phyloP scores from a whole-genome alignment of 495 filamentous ascomycete species.

The Penicillium psychrofluorescens region DNA sequence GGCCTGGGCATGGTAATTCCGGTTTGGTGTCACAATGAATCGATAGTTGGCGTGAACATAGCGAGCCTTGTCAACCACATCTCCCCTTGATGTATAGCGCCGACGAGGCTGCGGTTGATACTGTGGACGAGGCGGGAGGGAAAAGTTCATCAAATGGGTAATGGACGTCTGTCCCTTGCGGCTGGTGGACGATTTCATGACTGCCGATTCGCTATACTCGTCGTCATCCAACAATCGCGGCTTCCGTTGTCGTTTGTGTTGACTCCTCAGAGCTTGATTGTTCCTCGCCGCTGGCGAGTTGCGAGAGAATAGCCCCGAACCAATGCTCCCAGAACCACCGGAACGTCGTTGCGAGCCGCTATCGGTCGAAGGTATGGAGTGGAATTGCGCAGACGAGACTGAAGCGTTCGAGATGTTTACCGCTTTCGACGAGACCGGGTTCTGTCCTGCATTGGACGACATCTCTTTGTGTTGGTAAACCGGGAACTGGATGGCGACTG shows the following conservation, averaged over 20 bases:
- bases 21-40: conserved; percentile 82
- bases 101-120: conserved; percentile 52
- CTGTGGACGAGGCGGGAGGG: conserved; percentile 68
- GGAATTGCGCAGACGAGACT: conserved; percentile 29
- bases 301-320: conserved; percentile 52
- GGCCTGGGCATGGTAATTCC: conserved; percentile 71
- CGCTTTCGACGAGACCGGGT: conserved; percentile 37
- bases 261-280: conserved; percentile 65
- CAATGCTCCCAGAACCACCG: conserved; percentile 57
- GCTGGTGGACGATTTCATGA: conserved; percentile 75
- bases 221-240: conserved; percentile 64
- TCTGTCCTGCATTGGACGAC: conserved; percentile 42
- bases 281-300: conserved; percentile 52
- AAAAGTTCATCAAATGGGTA: conserved; percentile 91
- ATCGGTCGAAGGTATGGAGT: conserved; percentile 29
- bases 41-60: conserved; percentile 98
- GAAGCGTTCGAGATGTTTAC: conserved; percentile 33
- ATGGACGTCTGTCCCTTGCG: conserved; percentile 93
- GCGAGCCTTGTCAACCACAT: conserved; percentile 84
- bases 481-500: neutral
- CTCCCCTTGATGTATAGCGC: conserved; percentile 71
- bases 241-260: conserved; percentile 58
- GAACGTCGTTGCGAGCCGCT: conserved; percentile 53
- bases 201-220: conserved; percentile 72
- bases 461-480: conserved; percentile 21